Base-by-base conservation (phyloP, 257 asterid species). In the Nicotiana tabacum region DNA sequence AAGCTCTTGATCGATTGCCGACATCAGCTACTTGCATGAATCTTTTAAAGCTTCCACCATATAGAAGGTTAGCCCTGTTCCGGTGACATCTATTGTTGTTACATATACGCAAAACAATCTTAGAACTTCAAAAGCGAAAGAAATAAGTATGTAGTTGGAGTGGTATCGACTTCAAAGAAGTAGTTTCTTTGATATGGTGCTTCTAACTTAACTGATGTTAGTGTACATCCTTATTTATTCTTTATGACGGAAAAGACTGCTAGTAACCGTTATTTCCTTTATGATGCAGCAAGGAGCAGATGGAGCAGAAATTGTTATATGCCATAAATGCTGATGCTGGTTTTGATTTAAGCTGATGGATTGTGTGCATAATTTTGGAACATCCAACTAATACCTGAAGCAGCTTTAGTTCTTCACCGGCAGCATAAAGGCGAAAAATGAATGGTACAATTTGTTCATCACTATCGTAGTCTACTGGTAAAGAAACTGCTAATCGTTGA, bases 1-100 rank as follows among this genome's bases (percentile, higher is more conserved):
- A 93, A 87, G 87, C 93, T 62, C 92, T 96, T 65, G 96, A 92
- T 83, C 93, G 99, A 77, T 89, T 96, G 88, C 99, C 99, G 30
- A 94, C 99, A 60, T 90, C 99, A 48, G 97, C 98, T 53, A 96
- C 99, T 77, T 96, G 99, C 95, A 93, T 96, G 99, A 96, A 96
- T 90, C 98, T 96, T 66, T 88, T 96, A 77, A 94, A 96, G 85
- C 97, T 96, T 85, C 99, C 99, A 43, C 99, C 99, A 29, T 96
- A 96, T 87, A 80, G 92, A 92, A 96, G 98, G 99, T 96, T 82
- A 77, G 87, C 77, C 65, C 60, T 60, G 70, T 33, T 85, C n/a
- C 37, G 8, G 37, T 72, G 79, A 46, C 27, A 72, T 72, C 13
- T 72, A 46, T 21, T 46, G 16, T 24, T 46, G 82, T 51, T 55